These are phyloP conservation scores for Tetratostichococcus sp. DNA, from an alignment of 139 green algal species.

Conservation along the genomic window DNA sequence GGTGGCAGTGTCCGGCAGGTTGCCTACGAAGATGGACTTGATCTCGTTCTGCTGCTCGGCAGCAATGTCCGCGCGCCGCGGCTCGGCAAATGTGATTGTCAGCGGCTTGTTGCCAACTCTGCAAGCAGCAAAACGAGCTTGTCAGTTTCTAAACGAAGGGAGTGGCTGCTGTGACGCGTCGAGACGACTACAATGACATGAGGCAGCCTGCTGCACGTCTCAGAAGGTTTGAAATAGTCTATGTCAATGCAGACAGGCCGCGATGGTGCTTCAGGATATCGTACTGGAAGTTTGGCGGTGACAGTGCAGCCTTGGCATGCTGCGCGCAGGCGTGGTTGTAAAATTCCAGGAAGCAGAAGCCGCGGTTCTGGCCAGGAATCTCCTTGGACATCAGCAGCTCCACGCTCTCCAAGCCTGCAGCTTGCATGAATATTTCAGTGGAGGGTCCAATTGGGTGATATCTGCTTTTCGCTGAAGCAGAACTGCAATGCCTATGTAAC, in stretches of 20 bases:
- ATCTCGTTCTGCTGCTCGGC: conserved; percentile 25
- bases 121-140: too few relatives aligned
- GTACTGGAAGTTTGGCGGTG: conserved; percentile 52
- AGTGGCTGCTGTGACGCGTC: too few relatives aligned
- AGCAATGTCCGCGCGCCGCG: conserved; percentile 35
- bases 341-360: conserved; percentile 87
- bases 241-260: too few relatives aligned
- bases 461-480: not conserved
- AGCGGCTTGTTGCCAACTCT: conserved; percentile 47
- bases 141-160: too few relatives aligned
- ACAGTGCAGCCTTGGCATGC: conserved; percentile 55
- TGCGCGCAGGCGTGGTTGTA: conserved; percentile 83
- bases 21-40: conserved; percentile 79
- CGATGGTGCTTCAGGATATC: too few relatives aligned
- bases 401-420: conserved; percentile 46
- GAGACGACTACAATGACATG: too few relatives aligned
- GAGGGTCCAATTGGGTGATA: not conserved
- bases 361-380: conserved; percentile 58
- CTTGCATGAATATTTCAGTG: not conserved
- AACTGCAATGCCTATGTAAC: not conserved
- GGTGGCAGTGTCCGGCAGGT: conserved; percentile 55
- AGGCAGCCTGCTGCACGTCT: too few relatives aligned
- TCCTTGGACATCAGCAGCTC: conserved; percentile 66
- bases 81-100: conserved; percentile 75
- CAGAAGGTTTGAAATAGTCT: too few relatives aligned